phyloP scores from a whole-genome alignment of 257 asterid species.

The Gardenia jasminoides region DNA sequence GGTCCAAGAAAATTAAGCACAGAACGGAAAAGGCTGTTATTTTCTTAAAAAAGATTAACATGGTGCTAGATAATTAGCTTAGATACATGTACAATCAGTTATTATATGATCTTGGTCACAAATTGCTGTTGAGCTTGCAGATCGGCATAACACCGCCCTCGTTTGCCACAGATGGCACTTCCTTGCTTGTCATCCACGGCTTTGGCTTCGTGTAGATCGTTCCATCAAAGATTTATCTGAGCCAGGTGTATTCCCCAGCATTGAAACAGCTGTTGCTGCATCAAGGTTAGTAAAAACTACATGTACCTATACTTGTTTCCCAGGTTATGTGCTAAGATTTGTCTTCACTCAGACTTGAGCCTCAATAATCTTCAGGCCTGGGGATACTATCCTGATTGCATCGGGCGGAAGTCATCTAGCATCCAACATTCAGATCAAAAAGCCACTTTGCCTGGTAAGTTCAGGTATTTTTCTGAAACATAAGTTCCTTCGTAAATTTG shows the following conservation, averaged over 20 bases:
- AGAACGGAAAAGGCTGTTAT: not conserved
- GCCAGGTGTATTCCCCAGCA: slow-evolving; percentile 79
- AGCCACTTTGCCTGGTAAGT: slow-evolving; percentile 91
- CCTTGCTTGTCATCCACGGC: slow-evolving; percentile 94
- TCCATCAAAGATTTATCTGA: slow-evolving; percentile 56
- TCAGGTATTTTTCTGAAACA: not conserved
- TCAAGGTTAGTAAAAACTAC: slow-evolving; percentile 64
- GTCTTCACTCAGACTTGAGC: slow-evolving; percentile 8
- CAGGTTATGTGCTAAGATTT: slow-evolving; percentile 9
- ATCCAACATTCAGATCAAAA: slow-evolving; percentile 80
- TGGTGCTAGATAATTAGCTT: slow-evolving; percentile 10
- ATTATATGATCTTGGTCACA: slow-evolving; percentile 42
- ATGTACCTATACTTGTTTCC: slow-evolving; percentile 18
- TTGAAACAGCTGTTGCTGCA: slow-evolving; percentile 81
- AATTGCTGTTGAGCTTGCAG: slow-evolving; percentile 83
- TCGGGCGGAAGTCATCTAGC: slow-evolving; percentile 87
- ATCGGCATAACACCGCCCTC: slow-evolving; percentile 99
- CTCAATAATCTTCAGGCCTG: slow-evolving; percentile 66
- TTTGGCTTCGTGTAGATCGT: slow-evolving; percentile 94
- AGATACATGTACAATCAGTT: slow-evolving; percentile 18
- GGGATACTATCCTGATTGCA: slow-evolving; percentile 89
- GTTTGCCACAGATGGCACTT: slow-evolving; percentile 99
- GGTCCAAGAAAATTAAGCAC: not conserved
- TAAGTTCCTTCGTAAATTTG: no score
- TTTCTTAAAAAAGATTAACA: not conserved